Percentiles rank a stretch among this genome's conserved stretches.
Evolutionary conservation across 106 monocot species (phyloP).

Genomic region (Apostasia shenzhenica): DNA sequence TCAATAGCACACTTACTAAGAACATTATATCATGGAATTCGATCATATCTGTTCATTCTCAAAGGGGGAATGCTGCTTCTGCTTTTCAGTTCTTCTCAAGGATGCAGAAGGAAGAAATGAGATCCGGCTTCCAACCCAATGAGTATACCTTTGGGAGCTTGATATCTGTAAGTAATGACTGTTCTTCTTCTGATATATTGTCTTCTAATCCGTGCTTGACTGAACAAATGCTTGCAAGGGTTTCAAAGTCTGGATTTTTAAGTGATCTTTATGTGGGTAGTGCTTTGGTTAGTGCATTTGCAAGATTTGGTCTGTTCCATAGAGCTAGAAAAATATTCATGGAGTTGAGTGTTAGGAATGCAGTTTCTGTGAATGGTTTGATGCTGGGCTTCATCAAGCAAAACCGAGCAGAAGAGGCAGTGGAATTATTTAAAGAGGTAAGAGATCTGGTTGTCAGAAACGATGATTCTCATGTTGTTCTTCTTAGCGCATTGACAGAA

Average conservation of each 20-base stretch:
- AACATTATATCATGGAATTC: slow-evolving; percentile 68
- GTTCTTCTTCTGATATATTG: neutral
- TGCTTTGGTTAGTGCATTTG: slow-evolving; percentile 76
- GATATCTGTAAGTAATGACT: slow-evolving; percentile 30
- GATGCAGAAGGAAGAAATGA: slow-evolving; percentile 33
- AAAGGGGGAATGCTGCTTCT: slow-evolving; percentile 34
- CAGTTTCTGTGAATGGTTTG: slow-evolving; percentile 75
- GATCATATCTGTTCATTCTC: slow-evolving; percentile 50
- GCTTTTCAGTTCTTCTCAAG: slow-evolving; percentile 44
- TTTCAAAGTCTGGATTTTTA: slow-evolving; percentile 47
- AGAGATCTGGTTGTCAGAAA: slow-evolving; percentile 18
- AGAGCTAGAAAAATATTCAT: slow-evolving; percentile 40
- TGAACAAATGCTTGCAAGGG: slow-evolving; percentile 43
- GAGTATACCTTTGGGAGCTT: slow-evolving; percentile 76
- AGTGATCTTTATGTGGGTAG: slow-evolving; percentile 83
- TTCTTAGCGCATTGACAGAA: slow-evolving; percentile 67
- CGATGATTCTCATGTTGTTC: slow-evolving; percentile 53
- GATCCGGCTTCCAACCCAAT: slow-evolving; percentile 26
- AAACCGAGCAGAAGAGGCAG: slow-evolving; percentile 49
- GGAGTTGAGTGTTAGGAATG: slow-evolving; percentile 45
- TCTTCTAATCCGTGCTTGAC: slow-evolving; percentile 17
- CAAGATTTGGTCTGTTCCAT: slow-evolving; percentile 46
- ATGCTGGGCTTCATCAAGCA: slow-evolving; percentile 80
- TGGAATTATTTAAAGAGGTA: slow-evolving; percentile 43
- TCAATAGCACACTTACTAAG: slow-evolving; percentile 28